These are phyloP conservation scores for Lepidium sativum DNA, from an alignment of 345 rosid genomes.

Conservation along the genomic window DNA sequence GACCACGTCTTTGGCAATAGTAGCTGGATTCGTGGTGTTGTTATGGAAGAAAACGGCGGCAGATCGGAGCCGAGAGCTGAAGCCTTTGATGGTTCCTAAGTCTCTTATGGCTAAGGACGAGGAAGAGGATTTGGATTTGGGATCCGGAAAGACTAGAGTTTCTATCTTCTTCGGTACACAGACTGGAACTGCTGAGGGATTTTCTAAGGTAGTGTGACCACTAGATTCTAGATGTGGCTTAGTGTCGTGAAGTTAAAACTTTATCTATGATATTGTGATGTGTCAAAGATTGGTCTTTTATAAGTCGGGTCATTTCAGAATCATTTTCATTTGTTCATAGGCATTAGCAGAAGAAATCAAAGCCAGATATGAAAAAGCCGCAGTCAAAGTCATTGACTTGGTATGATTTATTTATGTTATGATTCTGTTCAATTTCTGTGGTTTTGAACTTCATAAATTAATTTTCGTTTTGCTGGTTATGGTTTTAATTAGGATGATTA, in stretches of 20 bases:
- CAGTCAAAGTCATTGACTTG: conserved; percentile 63
- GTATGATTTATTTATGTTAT: conserved; percentile 24
- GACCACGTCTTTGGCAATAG: conserved; percentile 52
- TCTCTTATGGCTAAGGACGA: conserved; percentile 31
- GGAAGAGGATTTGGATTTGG: conserved; percentile 42
- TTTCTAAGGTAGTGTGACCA: conserved; percentile 46
- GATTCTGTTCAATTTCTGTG: background rate
- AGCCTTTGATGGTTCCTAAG: conserved; percentile 45
- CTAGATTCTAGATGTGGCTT: background rate
- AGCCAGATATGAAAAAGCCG: conserved; percentile 62
- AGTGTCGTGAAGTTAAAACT: background rate
- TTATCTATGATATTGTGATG: background rate
- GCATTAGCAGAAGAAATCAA: conserved; percentile 68
- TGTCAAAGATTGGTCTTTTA: background rate
- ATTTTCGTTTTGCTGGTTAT: background rate
- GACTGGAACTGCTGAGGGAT: conserved; percentile 82
- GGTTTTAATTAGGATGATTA: conserved; percentile 36
- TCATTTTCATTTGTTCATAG: conserved; percentile 16
- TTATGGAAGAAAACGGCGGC: conserved; percentile 46
- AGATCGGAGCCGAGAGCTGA: conserved; percentile 42
- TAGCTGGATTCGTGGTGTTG: conserved; percentile 42
- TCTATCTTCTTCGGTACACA: conserved; percentile 71
- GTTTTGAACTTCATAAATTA: background rate
- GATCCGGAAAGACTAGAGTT: conserved; percentile 54
- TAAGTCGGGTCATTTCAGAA: background rate